Evolutionary conservation across 257 asterid genomes (phyloP).

Genomic region (Rauvolfia tetraphylla): DNA sequence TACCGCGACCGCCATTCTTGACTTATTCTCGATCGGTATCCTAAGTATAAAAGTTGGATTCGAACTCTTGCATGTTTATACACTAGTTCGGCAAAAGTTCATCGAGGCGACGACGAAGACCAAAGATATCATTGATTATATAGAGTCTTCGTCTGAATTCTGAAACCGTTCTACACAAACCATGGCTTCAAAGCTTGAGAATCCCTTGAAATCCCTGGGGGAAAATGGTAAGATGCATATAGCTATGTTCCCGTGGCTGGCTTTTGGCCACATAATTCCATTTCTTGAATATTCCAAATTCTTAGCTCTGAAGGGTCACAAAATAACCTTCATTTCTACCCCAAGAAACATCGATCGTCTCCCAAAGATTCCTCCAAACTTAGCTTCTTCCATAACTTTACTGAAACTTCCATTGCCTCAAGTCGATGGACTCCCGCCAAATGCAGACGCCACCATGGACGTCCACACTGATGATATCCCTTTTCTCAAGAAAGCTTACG

Average conservation of each 20-base stretch:
- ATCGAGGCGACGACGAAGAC: too few species aligned
- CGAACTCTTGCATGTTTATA: too few species aligned
- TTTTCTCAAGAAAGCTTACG: conserved; percentile 34
- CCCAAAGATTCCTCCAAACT: conserved; percentile 23
- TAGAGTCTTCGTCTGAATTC: too few species aligned
- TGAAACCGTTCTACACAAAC: background rate
- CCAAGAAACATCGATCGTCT: conserved; percentile 33
- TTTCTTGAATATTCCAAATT: conserved; percentile 33
- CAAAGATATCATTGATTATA: too few species aligned
- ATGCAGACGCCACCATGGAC: conserved; percentile 37
- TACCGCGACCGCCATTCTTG: too few species aligned
- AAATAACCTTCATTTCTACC: conserved; percentile 26
- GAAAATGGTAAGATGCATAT: conserved; percentile 19
- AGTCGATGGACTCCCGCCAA: conserved; percentile 17
- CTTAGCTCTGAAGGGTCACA: conserved; percentile 37
- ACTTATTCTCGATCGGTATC: too few species aligned
- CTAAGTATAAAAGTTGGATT: too few species aligned
- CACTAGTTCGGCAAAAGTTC: too few species aligned
- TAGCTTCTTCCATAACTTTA: conserved; percentile 11
- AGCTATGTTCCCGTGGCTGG: conserved; percentile 37
- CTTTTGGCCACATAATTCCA: conserved; percentile 37
- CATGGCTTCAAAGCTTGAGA: background rate
- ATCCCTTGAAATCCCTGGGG: background rate
- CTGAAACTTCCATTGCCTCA: conserved; percentile 23
- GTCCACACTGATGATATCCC: conserved; percentile 10